Conservation (phyloP, 257 asterid species). For the Jacaranda copaia region DNA sequence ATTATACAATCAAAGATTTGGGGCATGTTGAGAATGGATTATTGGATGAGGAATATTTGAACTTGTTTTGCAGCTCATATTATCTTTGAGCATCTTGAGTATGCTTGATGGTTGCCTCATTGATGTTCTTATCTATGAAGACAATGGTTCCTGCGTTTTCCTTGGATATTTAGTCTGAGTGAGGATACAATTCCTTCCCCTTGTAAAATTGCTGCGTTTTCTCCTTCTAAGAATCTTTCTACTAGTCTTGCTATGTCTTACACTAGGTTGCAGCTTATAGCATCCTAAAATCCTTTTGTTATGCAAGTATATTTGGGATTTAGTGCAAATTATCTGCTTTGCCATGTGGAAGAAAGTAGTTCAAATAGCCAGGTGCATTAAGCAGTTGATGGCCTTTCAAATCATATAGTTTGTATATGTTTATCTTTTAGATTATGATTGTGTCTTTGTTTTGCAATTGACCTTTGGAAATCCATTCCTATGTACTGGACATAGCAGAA, state of each 20-base stretch:
- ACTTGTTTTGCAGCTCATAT: not conserved
- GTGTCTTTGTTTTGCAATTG: not conserved
- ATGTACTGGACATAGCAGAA: not conserved
- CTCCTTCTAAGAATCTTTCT: not conserved
- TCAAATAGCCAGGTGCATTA: not conserved
- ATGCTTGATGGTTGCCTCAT: not conserved
- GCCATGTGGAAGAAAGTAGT: not conserved
- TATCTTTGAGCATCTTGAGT: not conserved
- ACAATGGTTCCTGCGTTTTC: not conserved
- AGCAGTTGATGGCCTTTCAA: not conserved
- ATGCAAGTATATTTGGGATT: not conserved
- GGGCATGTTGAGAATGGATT: not conserved
- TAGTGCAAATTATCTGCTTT: not conserved
- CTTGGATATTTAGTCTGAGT: not conserved
- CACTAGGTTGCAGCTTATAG: slow-evolving; percentile 2
- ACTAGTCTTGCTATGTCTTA: not conserved
- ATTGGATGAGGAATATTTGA: not conserved
- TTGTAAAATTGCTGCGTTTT: not conserved
- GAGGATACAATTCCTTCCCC: not conserved
- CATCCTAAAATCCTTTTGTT: too few species aligned
- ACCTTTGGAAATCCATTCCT: not conserved
- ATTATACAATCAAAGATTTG: too few species aligned
- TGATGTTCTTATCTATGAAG: not conserved
- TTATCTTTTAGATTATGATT: not conserved
- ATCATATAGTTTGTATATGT: not conserved